These are phyloP conservation scores for Penicillium cataractarum DNA, from an alignment of 495 filamentous ascomycete genomes.

Conservation along the genomic window DNA sequence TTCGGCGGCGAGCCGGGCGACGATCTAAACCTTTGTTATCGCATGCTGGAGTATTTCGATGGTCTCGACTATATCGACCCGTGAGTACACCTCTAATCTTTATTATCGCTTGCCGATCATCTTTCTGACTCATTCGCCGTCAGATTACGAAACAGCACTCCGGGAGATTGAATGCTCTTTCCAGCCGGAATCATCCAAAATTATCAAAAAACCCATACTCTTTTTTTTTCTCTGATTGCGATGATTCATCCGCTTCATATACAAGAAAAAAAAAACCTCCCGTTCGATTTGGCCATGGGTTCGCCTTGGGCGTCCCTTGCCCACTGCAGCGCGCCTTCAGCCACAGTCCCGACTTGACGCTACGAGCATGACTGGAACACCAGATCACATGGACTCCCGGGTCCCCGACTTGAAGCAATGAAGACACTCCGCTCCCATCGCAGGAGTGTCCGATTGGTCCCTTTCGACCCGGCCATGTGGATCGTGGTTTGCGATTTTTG, in stretches of 20 bases:
- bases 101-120: too few species aligned
- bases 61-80: conserved; percentile 53
- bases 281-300: conserved; percentile 15
- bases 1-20: conserved; percentile 54
- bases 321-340: conserved; percentile 24
- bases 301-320: conserved; percentile 12
- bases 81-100: too few species aligned
- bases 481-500: conserved; percentile 31
- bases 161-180: conserved; percentile 31
- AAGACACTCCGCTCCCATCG: conserved; percentile 36
- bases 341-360: conserved; percentile 14
- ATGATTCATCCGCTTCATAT: conserved; percentile 24
- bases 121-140: conserved; percentile 18
- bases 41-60: conserved; percentile 54
- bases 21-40: conserved; percentile 48
- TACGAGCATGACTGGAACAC: conserved; percentile 26
- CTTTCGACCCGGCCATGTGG: conserved; percentile 42
- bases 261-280: conserved; percentile 19
- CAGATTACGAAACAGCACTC: conserved; percentile 24
- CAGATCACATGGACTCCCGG: conserved; percentile 39
- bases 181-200: conserved; percentile 15
- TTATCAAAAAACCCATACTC: conserved; percentile 4
- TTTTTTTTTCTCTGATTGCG: conserved; percentile 18
- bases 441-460: conserved; percentile 48
- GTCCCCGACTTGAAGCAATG: conserved; percentile 55